Evolutionary conservation across 768 basidiomycete genomes (phyloP).

Genomic region (Tricholoma furcatifolium): DNA sequence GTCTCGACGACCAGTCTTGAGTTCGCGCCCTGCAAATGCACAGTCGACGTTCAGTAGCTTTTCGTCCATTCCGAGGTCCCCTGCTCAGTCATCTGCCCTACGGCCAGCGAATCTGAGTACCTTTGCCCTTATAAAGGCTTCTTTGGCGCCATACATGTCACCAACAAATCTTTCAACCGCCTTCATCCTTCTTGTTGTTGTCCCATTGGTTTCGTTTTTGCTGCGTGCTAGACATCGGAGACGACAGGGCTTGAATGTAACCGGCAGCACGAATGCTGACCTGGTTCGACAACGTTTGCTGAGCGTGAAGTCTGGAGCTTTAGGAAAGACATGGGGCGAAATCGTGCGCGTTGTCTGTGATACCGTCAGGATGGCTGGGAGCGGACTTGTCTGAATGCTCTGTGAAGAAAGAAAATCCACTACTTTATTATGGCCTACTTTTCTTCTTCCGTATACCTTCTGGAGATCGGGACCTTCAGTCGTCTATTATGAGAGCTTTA

Average conservation of each 20-base stretch:
- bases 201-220: constrained; percentile 46
- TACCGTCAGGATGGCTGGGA: constrained; percentile 74
- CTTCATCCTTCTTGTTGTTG: constrained; percentile 42
- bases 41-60: constrained; percentile 18
- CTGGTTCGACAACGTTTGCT: constrained; percentile 55
- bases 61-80: constrained; percentile 15
- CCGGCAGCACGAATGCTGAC: constrained; percentile 42
- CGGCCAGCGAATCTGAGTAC: constrained; percentile 26
- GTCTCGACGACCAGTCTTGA: constrained; percentile 16
- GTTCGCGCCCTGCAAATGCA: constrained; percentile 19
- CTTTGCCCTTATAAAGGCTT: constrained; percentile 47
- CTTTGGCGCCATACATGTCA: constrained; percentile 47
- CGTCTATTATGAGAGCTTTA: neutral
- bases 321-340: constrained; percentile 49
- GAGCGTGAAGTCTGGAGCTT: constrained; percentile 34
- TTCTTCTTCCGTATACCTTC: neutral
- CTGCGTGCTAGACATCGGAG: constrained; percentile 50
- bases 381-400: constrained; percentile 58
- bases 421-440: neutral
- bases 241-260: constrained; percentile 24
- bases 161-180: constrained; percentile 49
- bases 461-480: neutral
- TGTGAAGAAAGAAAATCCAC: neutral
- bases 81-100: constrained; percentile 16
- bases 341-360: constrained; percentile 54